phyloP scores from a whole-genome alignment of 805 yeast species.

The Hagleromyces aurorensis region DNA sequence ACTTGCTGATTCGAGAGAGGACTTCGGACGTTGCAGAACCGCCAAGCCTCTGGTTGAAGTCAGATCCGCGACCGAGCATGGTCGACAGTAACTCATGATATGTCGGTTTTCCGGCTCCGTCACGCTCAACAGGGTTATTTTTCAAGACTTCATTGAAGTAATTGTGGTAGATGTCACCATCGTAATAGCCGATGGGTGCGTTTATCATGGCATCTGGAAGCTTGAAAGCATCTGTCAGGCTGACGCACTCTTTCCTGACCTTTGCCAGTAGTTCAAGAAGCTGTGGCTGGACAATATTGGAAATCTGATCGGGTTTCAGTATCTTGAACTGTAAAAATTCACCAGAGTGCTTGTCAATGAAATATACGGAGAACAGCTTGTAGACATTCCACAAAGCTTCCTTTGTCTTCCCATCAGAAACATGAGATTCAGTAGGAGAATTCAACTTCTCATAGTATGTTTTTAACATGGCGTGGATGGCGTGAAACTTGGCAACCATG shows the following conservation, averaged over 20 bases:
- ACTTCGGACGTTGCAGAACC: conserved; percentile 26
- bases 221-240: conserved; percentile 77
- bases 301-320: conserved; percentile 42
- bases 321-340: conserved; percentile 59
- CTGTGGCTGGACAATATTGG: conserved; percentile 34
- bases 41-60: conserved; percentile 32
- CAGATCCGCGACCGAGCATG: conserved; percentile 34
- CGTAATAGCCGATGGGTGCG: conserved; percentile 71
- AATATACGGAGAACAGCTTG: conserved; percentile 54
- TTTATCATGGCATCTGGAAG: conserved; percentile 74
- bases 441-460: conserved; percentile 24
- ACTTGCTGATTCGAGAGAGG: conserved; percentile 28
- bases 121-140: conserved; percentile 44
- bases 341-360: conserved; percentile 64
- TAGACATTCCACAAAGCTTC: conserved; percentile 47
- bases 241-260: conserved; percentile 62
- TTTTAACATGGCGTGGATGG: conserved; percentile 32
- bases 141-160: conserved; percentile 55
- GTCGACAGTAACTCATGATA: conserved; percentile 31
- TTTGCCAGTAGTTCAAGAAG: conserved; percentile 40
- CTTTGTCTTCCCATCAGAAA: conserved; percentile 33
- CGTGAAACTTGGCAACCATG: conserved; percentile 35
- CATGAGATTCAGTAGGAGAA: conserved; percentile 13
- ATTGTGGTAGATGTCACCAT: conserved; percentile 78
- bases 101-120: conserved; percentile 45